Evolutionary conservation across 1,284 basidiomycete species (phyloP).

Genomic region (Rhodotorula sp.): DNA sequence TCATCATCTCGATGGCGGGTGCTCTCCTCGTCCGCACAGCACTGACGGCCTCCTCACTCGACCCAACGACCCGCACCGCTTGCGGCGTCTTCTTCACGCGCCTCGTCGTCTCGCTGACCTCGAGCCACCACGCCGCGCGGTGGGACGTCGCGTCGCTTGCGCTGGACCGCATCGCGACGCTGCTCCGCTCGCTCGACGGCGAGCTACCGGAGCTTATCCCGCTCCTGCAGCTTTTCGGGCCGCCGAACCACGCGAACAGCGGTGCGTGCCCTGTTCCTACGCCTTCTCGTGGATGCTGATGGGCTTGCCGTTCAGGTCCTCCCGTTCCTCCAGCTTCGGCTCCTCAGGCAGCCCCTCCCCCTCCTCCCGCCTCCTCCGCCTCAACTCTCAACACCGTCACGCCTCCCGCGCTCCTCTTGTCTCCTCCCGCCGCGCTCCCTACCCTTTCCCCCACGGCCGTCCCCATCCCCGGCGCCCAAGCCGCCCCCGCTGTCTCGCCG

Average conservation of each 20-base stretch:
- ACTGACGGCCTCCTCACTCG: slow-evolving; percentile 17
- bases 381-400: background rate
- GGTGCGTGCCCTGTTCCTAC: background rate
- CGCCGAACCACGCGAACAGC: slow-evolving; percentile 12
- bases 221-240: slow-evolving; percentile 13
- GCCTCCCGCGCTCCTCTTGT: background rate
- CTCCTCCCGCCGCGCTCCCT: background rate
- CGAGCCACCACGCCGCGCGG: slow-evolving; percentile 29
- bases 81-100: slow-evolving; percentile 21
- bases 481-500: background rate
- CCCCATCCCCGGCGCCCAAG: background rate
- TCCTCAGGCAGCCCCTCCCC: background rate
- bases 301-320: background rate
- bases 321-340: background rate
- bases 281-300: no score
- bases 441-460: background rate
- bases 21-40: slow-evolving; percentile 44
- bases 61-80: slow-evolving; percentile 17
- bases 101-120: slow-evolving; percentile 26
- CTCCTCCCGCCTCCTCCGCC: background rate
- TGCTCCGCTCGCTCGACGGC: slow-evolving; percentile 12
- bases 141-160: slow-evolving; percentile 48
- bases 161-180: slow-evolving; percentile 43
- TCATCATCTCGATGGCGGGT: slow-evolving; percentile 46
- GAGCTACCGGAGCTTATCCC: slow-evolving; percentile 13